Evolutionary conservation across 106 monocot genomes (phyloP).

Genomic region (Alisma plantagoaquatica): DNA sequence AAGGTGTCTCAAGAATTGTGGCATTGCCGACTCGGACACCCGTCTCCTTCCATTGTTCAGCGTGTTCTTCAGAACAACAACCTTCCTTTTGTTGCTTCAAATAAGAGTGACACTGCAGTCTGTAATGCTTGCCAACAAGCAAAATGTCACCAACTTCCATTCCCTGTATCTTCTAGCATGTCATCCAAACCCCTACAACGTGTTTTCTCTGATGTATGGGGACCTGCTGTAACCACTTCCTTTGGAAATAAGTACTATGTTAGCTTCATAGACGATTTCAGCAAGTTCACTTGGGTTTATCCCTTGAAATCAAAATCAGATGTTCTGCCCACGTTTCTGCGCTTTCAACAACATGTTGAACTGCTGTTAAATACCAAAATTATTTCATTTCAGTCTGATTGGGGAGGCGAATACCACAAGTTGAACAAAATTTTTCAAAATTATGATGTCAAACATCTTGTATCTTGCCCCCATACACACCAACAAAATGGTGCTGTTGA

Average conservation of each 20-base stretch:
- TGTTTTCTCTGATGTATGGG: neutral
- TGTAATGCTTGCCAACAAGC: neutral
- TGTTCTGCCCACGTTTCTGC: too few relatives aligned
- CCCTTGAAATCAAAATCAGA: conserved; percentile 2
- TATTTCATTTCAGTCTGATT: conserved; percentile 14
- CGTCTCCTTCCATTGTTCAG: too few relatives aligned
- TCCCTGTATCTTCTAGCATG: neutral
- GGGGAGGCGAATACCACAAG: neutral
- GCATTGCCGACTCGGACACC: too few relatives aligned
- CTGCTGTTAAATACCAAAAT: neutral
- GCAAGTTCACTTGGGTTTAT: conserved; percentile 12
- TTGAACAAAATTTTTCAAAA: neutral
- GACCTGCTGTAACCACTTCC: neutral
- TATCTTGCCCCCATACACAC: conserved; percentile 10
- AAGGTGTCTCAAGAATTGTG: neutral
- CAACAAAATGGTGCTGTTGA: conserved; percentile 18
- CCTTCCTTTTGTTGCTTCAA: neutral
- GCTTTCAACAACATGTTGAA: neutral
- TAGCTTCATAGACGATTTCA: conserved; percentile 13
- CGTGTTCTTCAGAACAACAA: too few relatives aligned
- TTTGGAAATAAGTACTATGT: conserved; percentile 13
- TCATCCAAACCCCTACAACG: neutral
- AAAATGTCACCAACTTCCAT: neutral
- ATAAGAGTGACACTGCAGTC: neutral
- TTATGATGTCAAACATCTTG: neutral